Evolutionary conservation across 768 basidiomycete genomes (phyloP).

Genomic region (Psilocybe sp.): DNA sequence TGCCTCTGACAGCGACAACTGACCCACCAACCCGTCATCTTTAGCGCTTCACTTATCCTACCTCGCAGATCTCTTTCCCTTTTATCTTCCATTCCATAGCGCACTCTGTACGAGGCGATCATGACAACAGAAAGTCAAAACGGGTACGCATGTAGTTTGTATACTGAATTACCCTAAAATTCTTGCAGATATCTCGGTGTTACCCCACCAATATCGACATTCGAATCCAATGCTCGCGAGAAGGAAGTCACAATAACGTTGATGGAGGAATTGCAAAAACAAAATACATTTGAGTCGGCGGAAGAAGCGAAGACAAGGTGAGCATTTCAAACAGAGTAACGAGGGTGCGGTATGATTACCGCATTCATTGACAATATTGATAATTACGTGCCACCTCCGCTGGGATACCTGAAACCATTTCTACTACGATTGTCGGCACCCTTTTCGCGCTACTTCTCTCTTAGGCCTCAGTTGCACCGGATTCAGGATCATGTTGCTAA

Average conservation of each 20-base stretch:
- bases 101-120: background rate
- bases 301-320: slow-evolving; percentile 88
- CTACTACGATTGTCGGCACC: background rate
- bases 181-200: slow-evolving; percentile 69
- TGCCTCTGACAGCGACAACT: no score
- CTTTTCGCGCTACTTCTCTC: background rate
- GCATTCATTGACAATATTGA: background rate
- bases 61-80: background rate
- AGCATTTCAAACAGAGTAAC: slow-evolving; percentile 24
- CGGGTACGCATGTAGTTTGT: slow-evolving; percentile 12
- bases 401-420: background rate
- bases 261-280: slow-evolving; percentile 85
- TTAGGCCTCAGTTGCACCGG: background rate
- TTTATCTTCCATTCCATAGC: background rate
- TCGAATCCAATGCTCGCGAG: slow-evolving; percentile 73
- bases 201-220: slow-evolving; percentile 80
- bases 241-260: slow-evolving; percentile 80
- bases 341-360: slow-evolving; percentile 3
- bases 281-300: slow-evolving; percentile 87
- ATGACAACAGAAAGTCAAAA: slow-evolving; percentile 20
- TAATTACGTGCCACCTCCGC: background rate
- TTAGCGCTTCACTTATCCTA: background rate
- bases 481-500: no score
- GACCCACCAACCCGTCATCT: no score
- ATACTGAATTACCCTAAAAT: slow-evolving; percentile 10